These are phyloP conservation scores for Wickerhamiella lipophila DNA, from an alignment of 805 yeast species.

Conservation along the genomic window DNA sequence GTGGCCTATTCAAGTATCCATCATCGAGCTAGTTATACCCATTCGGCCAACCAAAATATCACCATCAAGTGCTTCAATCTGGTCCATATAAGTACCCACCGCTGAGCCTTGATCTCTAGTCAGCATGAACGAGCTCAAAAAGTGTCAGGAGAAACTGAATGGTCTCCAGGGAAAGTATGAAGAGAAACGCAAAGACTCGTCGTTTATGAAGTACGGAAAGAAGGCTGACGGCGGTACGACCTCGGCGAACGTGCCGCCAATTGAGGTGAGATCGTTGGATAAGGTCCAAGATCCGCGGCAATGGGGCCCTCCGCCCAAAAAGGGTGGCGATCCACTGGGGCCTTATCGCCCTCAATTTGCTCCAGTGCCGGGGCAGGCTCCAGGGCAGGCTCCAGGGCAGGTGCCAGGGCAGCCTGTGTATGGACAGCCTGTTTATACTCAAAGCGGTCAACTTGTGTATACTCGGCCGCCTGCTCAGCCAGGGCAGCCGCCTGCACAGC, in stretches of 20 bases:
- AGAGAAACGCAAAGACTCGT: neutral
- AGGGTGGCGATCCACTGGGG: constrained; percentile 2
- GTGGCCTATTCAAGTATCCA: too few species aligned
- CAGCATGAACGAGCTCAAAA: neutral
- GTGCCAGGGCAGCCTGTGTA: constrained; percentile 5
- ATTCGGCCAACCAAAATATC: too few species aligned
- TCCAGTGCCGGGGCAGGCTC: constrained; percentile 1
- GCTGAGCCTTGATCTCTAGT: too few species aligned
- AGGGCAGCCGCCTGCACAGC: neutral
- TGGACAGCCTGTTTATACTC: constrained; percentile 7
- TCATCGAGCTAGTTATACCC: too few species aligned
- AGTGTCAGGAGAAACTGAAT: constrained; percentile 1
- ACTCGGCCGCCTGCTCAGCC: constrained; percentile 12
- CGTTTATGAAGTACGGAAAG: neutral
- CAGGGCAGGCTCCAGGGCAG: neutral
- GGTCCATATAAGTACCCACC: too few species aligned
- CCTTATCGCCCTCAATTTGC: constrained; percentile 8
- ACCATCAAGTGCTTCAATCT: too few species aligned
- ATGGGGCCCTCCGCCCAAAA: constrained; percentile 15
- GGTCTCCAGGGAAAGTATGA: constrained; percentile 1
- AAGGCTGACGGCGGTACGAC: neutral
- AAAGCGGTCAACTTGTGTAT: constrained; percentile 7
- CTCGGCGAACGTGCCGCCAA: constrained; percentile 1
- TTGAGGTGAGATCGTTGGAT: constrained; percentile 13
- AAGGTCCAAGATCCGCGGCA: constrained; percentile 12